Base-by-base conservation (phyloP, 352 stramenopile genomes). In the Phytophthora vignae region DNA sequence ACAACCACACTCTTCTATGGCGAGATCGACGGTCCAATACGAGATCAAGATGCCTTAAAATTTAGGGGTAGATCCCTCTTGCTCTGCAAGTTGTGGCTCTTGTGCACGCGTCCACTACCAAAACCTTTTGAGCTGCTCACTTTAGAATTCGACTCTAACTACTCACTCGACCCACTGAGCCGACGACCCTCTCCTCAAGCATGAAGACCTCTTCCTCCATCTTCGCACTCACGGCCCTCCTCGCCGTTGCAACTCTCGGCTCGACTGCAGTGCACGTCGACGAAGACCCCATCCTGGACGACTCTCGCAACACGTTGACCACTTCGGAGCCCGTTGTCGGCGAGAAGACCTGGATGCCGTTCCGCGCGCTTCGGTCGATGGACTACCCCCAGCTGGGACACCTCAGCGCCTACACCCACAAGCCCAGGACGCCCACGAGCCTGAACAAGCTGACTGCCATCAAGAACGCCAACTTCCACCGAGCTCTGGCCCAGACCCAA, bases 191-290 rank as follows among this genome's bases (percentile, higher is more conserved):
- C 36, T 31, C 27, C 3, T 6, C 48, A 57, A 57, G 33, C 27
- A 72, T 72, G 65, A 72, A 71, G 36, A 56, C 19, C 33, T 48
- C 65, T 10, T 54, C n/a, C 50, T 68, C 65, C 5, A 46, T 67
- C 33, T 50, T 75, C 50, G 44, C 50, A 17, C 19, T 27, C n/a
- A 46, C 64, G 29, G 49, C 50, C 17, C 7, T 71, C 17, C 29
- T 71, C 10, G 68, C 21, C 46, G 7, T 62, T 1, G 42, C 68
- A 17, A 12, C 64, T 22, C 40, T 66, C 27, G 50, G 31, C 44
- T 36, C 57, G 11, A 22, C 55, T 21, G 68, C 42, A 33, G 33
- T 64, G 4, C 55, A 52, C 15, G 62, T 58, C 10, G 56, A 64
- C 2, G 46, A 61, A 21, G 49, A 38, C 5, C 6, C 22, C 40